Evolutionary conservation across 2,329 filamentous ascomycete genomes (phyloP).

Genomic region (Arthroderma uncinatum): DNA sequence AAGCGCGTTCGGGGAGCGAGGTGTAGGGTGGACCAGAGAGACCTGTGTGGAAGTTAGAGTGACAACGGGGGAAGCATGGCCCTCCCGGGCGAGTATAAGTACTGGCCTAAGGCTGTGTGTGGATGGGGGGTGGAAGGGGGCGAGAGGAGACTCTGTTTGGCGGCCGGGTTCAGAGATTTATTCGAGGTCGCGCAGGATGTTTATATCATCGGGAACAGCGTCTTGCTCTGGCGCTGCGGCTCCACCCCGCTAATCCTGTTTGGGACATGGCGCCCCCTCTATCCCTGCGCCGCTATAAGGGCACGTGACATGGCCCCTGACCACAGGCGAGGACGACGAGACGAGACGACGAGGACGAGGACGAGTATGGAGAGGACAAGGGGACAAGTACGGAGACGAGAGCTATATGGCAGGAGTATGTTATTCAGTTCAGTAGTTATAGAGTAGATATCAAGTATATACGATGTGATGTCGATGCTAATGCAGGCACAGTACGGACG

Average conservation of each 20-base stretch:
- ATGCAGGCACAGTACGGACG: too few relatives aligned
- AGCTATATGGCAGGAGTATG: too few relatives aligned
- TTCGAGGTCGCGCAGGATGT: constrained; percentile 37
- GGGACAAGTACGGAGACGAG: too few relatives aligned
- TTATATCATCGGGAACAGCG: constrained; percentile 36
- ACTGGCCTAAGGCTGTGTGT: not conserved
- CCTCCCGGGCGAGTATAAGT: not conserved
- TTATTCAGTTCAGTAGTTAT: too few relatives aligned
- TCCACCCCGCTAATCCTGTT: constrained; percentile 23
- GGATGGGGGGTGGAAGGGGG: not conserved
- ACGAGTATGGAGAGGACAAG: too few relatives aligned
- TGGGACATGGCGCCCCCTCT: constrained; percentile 19
- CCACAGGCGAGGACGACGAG: too few relatives aligned
- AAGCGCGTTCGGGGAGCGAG: too few relatives aligned
- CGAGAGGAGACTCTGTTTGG: not conserved
- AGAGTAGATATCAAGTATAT: too few relatives aligned
- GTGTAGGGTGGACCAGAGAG: not conserved
- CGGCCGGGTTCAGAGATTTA: constrained; percentile 7
- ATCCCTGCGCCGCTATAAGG: constrained; percentile 2
- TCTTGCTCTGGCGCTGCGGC: constrained; percentile 30
- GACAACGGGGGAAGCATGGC: not conserved
- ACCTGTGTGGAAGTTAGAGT: constrained; percentile 2
- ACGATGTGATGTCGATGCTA: too few relatives aligned
- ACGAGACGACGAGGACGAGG: too few relatives aligned
- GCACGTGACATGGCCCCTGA: constrained; percentile 14